Percentiles rank a stretch among this genome's conserved stretches.
phyloP scores from a whole-genome alignment of 192 early-diverging fungal genomes.

The Gryganskiella cystojenkinii region DNA sequence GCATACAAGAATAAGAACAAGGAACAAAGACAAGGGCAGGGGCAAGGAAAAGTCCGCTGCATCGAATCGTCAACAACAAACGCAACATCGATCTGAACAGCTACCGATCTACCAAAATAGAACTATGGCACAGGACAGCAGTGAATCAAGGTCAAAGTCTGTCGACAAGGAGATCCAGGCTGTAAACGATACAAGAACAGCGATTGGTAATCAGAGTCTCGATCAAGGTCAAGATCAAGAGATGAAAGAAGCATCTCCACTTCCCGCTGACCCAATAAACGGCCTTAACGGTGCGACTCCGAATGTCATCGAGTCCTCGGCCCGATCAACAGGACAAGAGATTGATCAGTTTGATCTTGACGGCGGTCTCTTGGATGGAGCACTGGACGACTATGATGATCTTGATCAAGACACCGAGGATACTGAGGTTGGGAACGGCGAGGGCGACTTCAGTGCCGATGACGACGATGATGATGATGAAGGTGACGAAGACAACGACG shows the following conservation, averaged over 20 bases:
- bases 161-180: not conserved
- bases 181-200: not conserved
- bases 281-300: slow-evolving; percentile 1
- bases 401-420: slow-evolving; percentile 52
- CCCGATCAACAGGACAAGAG: slow-evolving; percentile 3
- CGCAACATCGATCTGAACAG: not conserved
- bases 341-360: slow-evolving; percentile 48
- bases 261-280: slow-evolving; percentile 2
- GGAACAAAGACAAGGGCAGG: no score
- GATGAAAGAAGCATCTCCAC: slow-evolving; percentile 12
- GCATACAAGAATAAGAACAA: no score
- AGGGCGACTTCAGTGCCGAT: slow-evolving; percentile 31
- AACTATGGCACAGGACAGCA: no score
- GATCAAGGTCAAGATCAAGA: slow-evolving; percentile 13
- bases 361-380: slow-evolving; percentile 47
- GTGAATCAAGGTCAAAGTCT: not conserved
- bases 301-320: not conserved
- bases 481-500: slow-evolving; percentile 4
- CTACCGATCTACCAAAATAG: no score
- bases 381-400: slow-evolving; percentile 48
- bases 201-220: not conserved
- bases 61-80: not conserved
- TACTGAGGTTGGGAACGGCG: slow-evolving; percentile 45
- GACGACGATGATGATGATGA: slow-evolving; percentile 39
- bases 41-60: slow-evolving; percentile 18